These are phyloP conservation scores for Termitomyces sp. DNA, from an alignment of 768 basidiomycete genomes.

Conservation along the genomic window DNA sequence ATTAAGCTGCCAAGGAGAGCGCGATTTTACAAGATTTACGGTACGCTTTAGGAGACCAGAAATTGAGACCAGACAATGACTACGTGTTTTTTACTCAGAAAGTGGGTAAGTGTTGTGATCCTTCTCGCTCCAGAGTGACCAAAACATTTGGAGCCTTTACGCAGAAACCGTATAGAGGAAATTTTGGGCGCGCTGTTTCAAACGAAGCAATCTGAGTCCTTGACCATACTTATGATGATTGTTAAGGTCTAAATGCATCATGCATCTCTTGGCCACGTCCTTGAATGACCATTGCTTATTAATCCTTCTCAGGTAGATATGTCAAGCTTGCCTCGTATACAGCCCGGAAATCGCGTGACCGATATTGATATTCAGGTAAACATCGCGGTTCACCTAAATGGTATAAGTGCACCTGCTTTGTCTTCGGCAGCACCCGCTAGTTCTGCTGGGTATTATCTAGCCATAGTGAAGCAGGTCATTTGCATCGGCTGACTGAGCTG, in stretches of 20 bases:
- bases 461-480: constrained; percentile 26
- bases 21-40: neutral
- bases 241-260: no score
- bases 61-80: neutral
- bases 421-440: constrained; percentile 43
- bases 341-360: no score
- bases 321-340: no score
- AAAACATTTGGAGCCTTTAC: no score
- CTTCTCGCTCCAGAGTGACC: neutral
- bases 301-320: no score
- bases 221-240: no score
- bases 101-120: neutral
- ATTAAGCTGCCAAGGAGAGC: neutral
- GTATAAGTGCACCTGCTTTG: constrained; percentile 40
- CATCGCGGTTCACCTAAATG: no score
- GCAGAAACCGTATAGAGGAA: neutral
- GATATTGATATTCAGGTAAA: no score
- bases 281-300: no score
- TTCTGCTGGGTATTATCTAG: constrained; percentile 30
- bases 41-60: neutral
- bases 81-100: neutral
- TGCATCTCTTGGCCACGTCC: no score
- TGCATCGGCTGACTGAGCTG: constrained; percentile 59
- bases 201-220: no score
- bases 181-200: no score